Evolutionary conservation across 768 basidiomycete species (phyloP).

Genomic region (Agrocybe chaxingu): DNA sequence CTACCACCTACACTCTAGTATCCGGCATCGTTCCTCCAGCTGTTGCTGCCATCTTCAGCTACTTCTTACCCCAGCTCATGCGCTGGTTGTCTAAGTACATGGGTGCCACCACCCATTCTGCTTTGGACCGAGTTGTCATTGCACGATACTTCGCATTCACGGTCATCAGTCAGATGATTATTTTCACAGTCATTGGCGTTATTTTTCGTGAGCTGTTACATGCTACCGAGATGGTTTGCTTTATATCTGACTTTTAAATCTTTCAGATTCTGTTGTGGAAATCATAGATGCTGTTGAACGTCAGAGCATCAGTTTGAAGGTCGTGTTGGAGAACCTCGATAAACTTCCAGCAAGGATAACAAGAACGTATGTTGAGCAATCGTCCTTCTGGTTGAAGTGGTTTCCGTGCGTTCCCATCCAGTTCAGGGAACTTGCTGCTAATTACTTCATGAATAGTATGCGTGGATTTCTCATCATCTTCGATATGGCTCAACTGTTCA

Average conservation of each 20-base stretch:
- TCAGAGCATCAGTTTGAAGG: slow-evolving; percentile 19
- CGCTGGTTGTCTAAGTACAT: slow-evolving; percentile 64
- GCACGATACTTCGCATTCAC: slow-evolving; percentile 85
- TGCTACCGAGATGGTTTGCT: neutral
- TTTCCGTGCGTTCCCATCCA: slow-evolving; percentile 53
- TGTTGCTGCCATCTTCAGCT: slow-evolving; percentile 70
- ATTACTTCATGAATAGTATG: slow-evolving; percentile 41
- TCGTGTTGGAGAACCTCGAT: slow-evolving; percentile 27
- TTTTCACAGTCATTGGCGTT: slow-evolving; percentile 82
- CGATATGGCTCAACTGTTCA: slow-evolving; percentile 93
- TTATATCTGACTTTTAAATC: neutral
- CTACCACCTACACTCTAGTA: slow-evolving; percentile 63
- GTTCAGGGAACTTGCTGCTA: too few relatives aligned
- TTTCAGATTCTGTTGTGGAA: slow-evolving; percentile 26
- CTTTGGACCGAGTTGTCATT: slow-evolving; percentile 74
- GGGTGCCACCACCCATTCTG: slow-evolving; percentile 51
- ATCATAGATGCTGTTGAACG: slow-evolving; percentile 26
- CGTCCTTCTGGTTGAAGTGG: slow-evolving; percentile 79
- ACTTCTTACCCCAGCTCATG: slow-evolving; percentile 77
- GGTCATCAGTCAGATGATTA: slow-evolving; percentile 77
- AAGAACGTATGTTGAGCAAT: slow-evolving; percentile 74
- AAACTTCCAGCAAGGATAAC: slow-evolving; percentile 62
- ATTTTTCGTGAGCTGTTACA: slow-evolving; percentile 52
- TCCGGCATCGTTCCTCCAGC: slow-evolving; percentile 84
- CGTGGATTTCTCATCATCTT: slow-evolving; percentile 95